Base-by-base conservation (phyloP, 352 stramenopile genomes). In the Stramenopiles sp. region DNA sequence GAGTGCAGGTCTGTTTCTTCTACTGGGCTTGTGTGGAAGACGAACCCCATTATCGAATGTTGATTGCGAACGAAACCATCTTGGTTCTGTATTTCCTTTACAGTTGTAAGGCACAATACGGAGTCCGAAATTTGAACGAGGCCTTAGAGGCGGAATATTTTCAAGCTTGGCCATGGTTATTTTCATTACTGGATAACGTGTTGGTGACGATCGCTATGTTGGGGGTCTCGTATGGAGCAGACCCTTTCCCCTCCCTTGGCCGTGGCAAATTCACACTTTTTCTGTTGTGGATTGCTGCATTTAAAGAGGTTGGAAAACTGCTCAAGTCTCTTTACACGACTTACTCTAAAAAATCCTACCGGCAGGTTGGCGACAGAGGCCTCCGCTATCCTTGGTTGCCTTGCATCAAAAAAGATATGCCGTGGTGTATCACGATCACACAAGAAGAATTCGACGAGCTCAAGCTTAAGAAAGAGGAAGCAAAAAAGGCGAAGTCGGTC, bases 71-170 rank as follows among this genome's bases (percentile, higher is more conserved):
- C 6, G 6, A 6, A 71, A 6, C 2, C 2, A 6, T 6, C 33
- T 6, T 6, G 33, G 33, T 71, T 2, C 33, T 71, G 12, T 2
- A 35, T 71, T 71, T 2, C 6, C n/a, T n/a, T n/a, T n/a, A n/a
- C n/a, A n/a, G n/a, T n/a, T n/a, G n/a, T n/a, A n/a, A n/a, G n/a
- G n/a, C n/a, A n/a, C 12, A 33, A 4, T 71, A 71, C 6, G 12
- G 12, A 33, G 12, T 2, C 35, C 33, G 35, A 71, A 6, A 71
- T 6, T 35, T 71, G 33, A 71, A 6, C 35, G 6, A 35, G 6
- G 53, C 53, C 2, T 35, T 71, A 6, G 53, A 71, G 35, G 35
- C 33, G 33, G 53, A 71, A 71, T 71, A 71, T 71, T 71, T 71
- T 35, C 53, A 71, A 71, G 53, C 31, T 6, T 71, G 2, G 2